Evolutionary conservation across 352 stramenopile species (phyloP), one percentile per base, ranked within the genome.

Genomic region (Globisporangium spinosum): DNA sequence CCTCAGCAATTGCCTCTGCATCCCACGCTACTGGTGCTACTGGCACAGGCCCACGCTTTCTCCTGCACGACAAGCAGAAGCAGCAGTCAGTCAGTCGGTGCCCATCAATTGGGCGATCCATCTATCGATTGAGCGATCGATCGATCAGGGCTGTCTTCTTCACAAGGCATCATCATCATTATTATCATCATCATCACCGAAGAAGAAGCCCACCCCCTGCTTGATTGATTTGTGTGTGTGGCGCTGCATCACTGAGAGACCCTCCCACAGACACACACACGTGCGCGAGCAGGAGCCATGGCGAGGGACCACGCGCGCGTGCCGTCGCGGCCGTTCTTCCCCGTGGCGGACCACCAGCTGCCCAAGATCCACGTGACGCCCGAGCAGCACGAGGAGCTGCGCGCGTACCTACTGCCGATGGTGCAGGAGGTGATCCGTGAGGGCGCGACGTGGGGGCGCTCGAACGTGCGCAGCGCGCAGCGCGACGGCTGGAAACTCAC

Each of bases 371-470:
- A 68, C 45, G 70, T 92, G 57, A 79, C 83, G 12, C 63, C 65
- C 12, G 70, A 69, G 32, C 82, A 92, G 67, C 80, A 89, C 65
- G 78, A 87, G 25, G 83, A 92, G 65, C 76, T 92, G 8, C 83
- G 80, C 43, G 65, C 67, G 15, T 90, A 85, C 69, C 74, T 83
- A n/a, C 54, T 82, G n/a, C 78, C 81, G 38, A 79, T 74, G 15
- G 80, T 77, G 20, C 65, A 77, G 35, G 73, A 86, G 45, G 76
- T 80, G 5, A 49, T 92, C 15, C 80, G 79, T 34, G 80, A 92
- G 45, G 83, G 83, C 15, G 78, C 80, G 13, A 85, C 78, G 55
- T 92, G 83, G 83, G 83, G 74, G 17, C 78, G 83, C 49, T 78
- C 78, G 38, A 90, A 90, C 66, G 71, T 89, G 8, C 70, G 79